A percentile compares a stretch with the other conserved stretches of the same genome.
phyloP scores from a whole-genome alignment of 2,329 filamentous ascomycete species.

The Hypoxylon sp. region DNA sequence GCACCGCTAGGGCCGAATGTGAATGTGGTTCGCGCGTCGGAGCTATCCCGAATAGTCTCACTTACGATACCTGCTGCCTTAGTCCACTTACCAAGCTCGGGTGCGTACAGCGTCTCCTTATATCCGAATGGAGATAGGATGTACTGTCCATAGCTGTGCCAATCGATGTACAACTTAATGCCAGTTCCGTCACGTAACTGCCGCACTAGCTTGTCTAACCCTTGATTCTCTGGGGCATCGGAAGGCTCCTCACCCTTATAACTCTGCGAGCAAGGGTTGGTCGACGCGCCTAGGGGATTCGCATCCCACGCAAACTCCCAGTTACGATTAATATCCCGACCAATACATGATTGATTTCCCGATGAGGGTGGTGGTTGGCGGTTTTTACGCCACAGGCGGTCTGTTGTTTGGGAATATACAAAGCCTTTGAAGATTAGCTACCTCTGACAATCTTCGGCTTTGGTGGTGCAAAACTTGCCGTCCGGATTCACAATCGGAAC shows the following conservation, averaged over 20 bases:
- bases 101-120: conserved; percentile 61
- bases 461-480: conserved; percentile 57
- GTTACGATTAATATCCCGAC: conserved; percentile 69
- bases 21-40: conserved; percentile 43
- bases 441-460: neutral
- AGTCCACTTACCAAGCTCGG: conserved; percentile 61
- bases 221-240: conserved; percentile 64
- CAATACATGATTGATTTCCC: conserved; percentile 58
- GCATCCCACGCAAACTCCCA: conserved; percentile 66
- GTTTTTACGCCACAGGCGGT: conserved; percentile 74
- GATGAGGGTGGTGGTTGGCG: conserved; percentile 57
- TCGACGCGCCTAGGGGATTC: conserved; percentile 61
- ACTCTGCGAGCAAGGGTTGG: conserved; percentile 63
- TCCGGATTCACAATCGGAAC: conserved; percentile 75
- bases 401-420: conserved; percentile 68
- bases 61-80: conserved; percentile 54
- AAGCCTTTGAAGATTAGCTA: conserved; percentile 62
- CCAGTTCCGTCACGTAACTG: conserved; percentile 57
- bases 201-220: conserved; percentile 56
- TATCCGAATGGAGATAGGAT: conserved; percentile 70
- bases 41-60: conserved; percentile 55
- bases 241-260: conserved; percentile 60
- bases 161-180: conserved; percentile 70
- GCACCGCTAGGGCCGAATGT: conserved; percentile 50
- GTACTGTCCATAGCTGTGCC: conserved; percentile 70